Base-by-base conservation (phyloP, 2,329 filamentous ascomycete genomes). In the Penicillium sp. region DNA sequence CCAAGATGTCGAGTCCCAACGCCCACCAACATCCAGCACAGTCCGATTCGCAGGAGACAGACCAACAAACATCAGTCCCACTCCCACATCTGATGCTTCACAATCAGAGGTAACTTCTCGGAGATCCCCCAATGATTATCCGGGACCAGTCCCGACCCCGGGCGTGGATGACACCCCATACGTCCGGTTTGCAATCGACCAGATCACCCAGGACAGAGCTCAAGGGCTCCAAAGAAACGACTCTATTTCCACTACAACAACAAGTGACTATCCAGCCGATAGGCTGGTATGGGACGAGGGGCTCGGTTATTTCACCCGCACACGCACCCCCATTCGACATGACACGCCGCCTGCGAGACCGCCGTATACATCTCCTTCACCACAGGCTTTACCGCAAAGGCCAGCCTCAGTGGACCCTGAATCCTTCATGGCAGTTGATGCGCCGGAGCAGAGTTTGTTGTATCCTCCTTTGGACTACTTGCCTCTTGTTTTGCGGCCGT, bases 181-280 rank as follows among this genome's bases (percentile, higher is more conserved):
- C 72, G 90, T 97, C 60, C 88, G 88, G 61, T 95, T 94, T 71
- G 92, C 93, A 38, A 85, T 97, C 60, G 89, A 96, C 61, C 90
- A 93, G 60, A 78, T 97, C 63, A 95, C 91, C 6, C 81, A 89
- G 66, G 87, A 87, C 55, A 85, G 89, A 57, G 80, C 85, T 6
- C 75, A 78, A 55, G 80, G 82, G 10, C 77, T 81, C 53, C 77
- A 79, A 52, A 75, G 82, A 62, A 80, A 83, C 50, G 73, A 80
- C 51, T 78, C 80, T 46, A 60, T 74, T 59, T 60, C 61, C 1
- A 71, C 67, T n/a, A 51, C 47, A 1, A 55, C 53, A 3, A 61
- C 36, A 16, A 45, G 58, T 16, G 77, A 79, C 40, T 82, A 83
- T 58, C 78, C 81, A 3, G 75, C 78, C 16, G 78, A 83, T 33